Conservation (phyloP, 306 rosid species). For the Gynostemma pentaphyllum region DNA sequence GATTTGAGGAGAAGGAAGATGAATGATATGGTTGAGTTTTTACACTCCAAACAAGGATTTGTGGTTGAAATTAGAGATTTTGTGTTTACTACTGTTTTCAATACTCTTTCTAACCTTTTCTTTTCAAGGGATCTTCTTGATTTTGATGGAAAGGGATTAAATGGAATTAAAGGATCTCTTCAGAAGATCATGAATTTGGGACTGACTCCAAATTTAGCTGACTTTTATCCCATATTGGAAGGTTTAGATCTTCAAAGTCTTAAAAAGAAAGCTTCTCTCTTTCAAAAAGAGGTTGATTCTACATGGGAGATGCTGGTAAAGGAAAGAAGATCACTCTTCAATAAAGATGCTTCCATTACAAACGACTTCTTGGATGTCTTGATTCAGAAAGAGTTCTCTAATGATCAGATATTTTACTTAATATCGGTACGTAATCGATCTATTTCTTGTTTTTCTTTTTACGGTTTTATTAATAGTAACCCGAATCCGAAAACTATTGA, state of each 20-base stretch:
- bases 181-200: not conserved
- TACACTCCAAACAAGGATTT: not conserved
- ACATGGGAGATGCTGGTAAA: not conserved
- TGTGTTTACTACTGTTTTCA: not conserved
- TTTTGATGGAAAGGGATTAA: not conserved
- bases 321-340: not conserved
- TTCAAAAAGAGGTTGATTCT: not conserved
- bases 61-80: not conserved
- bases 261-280: not conserved
- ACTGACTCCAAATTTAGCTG: slow-evolving; percentile 2
- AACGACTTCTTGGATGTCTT: slow-evolving; percentile 5
- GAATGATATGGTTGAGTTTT: slow-evolving; percentile 1
- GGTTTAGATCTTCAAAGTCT: slow-evolving; percentile 6
- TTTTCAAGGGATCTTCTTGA: slow-evolving; percentile 6
- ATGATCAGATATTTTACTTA: not conserved
- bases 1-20: slow-evolving; percentile 3
- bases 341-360: not conserved
- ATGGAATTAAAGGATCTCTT: not conserved
- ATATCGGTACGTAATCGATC: not conserved
- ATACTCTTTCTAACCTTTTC: not conserved
- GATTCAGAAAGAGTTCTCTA: not conserved
- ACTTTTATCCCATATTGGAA: not conserved
- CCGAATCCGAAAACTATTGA: too few species aligned
- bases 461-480: too few species aligned
- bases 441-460: too few species aligned